Evolutionary conservation across 306 rosid species (phyloP).

Genomic region (Begonia masoniana): DNA sequence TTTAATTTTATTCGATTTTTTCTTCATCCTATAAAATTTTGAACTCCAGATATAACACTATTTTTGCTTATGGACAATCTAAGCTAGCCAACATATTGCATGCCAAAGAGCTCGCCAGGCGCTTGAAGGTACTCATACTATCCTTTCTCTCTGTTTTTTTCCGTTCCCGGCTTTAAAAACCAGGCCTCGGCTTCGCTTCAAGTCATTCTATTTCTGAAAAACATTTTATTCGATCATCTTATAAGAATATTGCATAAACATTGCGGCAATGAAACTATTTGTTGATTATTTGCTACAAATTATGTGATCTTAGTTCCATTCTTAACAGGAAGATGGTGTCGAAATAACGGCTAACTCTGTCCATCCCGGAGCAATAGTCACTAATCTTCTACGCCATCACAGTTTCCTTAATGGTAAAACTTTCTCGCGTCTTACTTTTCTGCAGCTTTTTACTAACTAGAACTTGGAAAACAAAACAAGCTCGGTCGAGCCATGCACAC

Average conservation of each 20-base stretch:
- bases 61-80: conserved; percentile 61
- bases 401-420: conserved; percentile 31
- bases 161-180: too few relatives aligned
- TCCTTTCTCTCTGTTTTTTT: too few relatives aligned
- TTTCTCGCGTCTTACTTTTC: neutral
- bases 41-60: conserved; percentile 36
- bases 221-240: too few relatives aligned
- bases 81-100: conserved; percentile 77
- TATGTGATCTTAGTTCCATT: neutral
- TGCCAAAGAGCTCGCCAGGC: conserved; percentile 74
- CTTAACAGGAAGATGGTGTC: conserved; percentile 62
- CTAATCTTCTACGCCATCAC: conserved; percentile 51
- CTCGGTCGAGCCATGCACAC: too few relatives aligned
- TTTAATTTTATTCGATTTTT: neutral
- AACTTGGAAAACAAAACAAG: neutral
- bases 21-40: neutral
- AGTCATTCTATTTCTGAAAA: too few relatives aligned
- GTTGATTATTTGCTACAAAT: neutral
- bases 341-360: conserved; percentile 54
- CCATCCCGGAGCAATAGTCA: conserved; percentile 71
- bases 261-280: too few relatives aligned
- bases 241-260: too few relatives aligned
- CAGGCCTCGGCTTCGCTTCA: too few relatives aligned
- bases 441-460: neutral
- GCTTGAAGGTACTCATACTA: conserved; percentile 39